Base-by-base conservation (phyloP, 2,329 filamentous ascomycete species). In the Akanthomyces muscarius region DNA sequence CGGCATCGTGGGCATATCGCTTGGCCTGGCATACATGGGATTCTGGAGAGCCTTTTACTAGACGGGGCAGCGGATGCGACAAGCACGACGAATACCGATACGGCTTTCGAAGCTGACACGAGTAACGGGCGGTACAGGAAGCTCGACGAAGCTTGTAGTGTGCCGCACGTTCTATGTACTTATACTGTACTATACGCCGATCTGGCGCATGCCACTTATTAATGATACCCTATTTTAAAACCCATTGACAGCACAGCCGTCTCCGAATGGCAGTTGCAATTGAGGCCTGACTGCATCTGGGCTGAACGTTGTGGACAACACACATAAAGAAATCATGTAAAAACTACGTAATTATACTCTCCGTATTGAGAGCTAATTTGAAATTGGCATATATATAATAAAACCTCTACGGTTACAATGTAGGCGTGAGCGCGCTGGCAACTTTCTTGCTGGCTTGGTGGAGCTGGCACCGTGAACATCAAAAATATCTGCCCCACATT, bases 21-120 rank as follows among this genome's bases (percentile, higher is more conserved):
- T 89, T 11, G 83, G 84, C 5, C 77, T 93, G 57, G 83, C 86
- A 5, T 89, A 86, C 71, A 80, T 92, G 77, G 90, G 90, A 0
- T 71, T 92, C 25, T 93, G 85, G 81, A 81, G 89, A 66, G 78
- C 88, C 30, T 81, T 88, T 63, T 82, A 84, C 68, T 88, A 74
- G 80, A 16, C 50, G 61, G 28, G 18, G 11, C 10, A 3, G 44
- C 25, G 13, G 3, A 4, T 13, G 13, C 21, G 16, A 57, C 14
- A 18, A 21, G 16, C 21, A 59, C 2, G 44, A 44, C 53, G 45
- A 38, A 21, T 36, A 42, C 52, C 4, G 21, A 36, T 36, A 16
- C 42, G 4, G 21, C 30, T 8, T 8, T 21, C 33, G 45, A 41
- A 41, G n/a, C 45, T 23, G 13, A 21, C 21, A 8, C 21, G 30